Evolutionary conservation across 805 yeast genomes (phyloP), one percentile per base, ranked within the genome.

Genomic region (Starmerella davenportii): DNA sequence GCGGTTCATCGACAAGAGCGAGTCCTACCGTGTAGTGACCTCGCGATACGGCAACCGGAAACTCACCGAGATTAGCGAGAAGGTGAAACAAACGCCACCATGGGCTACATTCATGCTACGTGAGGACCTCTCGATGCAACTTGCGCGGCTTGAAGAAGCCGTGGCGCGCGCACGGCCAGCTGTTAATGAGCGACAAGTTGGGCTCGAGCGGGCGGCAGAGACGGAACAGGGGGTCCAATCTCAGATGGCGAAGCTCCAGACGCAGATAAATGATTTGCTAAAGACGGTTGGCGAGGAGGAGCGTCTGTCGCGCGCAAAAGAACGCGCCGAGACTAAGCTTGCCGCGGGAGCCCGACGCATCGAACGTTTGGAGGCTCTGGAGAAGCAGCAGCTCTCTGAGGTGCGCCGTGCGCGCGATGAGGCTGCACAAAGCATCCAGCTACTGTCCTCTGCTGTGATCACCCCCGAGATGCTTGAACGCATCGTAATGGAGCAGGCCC

Each of bases 21-120:
- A 19, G 15, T 11, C 27, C 8, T 38, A 40, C 31, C 21, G 25
- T n/a, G n/a, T 39, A 20, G 4, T 14, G 9, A 35, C 30, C 16
- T 39, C 44, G 3, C 7, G 19, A 2, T 46, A 41, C 19, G 49
- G 49, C 14, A 20, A 20, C 3, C 25, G 32, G n/a, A 15, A 20
- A 13, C 34, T 27, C 3, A 38, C 43, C 3, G 39, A 33, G 14
- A n/a, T 30, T 2, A 36, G 21, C 18, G 21, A 25, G n/a, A n/a
- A n/a, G 11, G 13, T 45, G 2, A n/a, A 5, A 5, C 19, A 18
- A 1, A 13, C 28, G 1, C 35, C 38, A 3, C 2, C 1, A 2
- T 38, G 43, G 42, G 40, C 43, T 11, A 13, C 15, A n/a, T 35
- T 39, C 21, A 38, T 45, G 47, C 27, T 37, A 4, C 18, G 23